These are phyloP conservation scores for Aspergillus unguis DNA, from an alignment of 2,329 filamentous ascomycete genomes.

Conservation along the genomic window DNA sequence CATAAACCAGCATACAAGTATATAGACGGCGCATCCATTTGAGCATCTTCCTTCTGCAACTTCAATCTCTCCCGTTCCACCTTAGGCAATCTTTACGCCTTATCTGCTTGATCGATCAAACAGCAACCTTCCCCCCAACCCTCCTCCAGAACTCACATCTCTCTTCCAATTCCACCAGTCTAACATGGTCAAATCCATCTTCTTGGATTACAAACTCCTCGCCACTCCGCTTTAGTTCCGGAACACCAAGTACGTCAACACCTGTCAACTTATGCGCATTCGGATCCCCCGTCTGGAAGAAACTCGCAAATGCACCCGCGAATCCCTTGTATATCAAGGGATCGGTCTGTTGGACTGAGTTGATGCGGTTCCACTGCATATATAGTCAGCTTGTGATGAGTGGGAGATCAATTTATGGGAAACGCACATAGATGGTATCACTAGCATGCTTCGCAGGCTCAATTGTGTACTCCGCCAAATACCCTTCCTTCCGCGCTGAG, in stretches of 20 bases:
- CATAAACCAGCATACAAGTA: neutral
- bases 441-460: slow-evolving; percentile 57
- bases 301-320: slow-evolving; percentile 58
- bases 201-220: slow-evolving; percentile 52
- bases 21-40: slow-evolving; percentile 3
- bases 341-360: slow-evolving; percentile 51
- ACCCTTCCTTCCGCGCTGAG: slow-evolving; percentile 46
- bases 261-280: slow-evolving; percentile 56
- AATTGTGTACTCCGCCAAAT: slow-evolving; percentile 60
- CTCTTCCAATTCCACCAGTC: slow-evolving; percentile 48
- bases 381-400: too few species aligned
- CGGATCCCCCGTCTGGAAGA: slow-evolving; percentile 58
- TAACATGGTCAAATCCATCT: slow-evolving; percentile 45
- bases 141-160: neutral
- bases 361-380: slow-evolving; percentile 55
- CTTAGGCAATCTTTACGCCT: too few species aligned
- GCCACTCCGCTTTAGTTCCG: slow-evolving; percentile 37
- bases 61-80: too few species aligned
- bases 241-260: slow-evolving; percentile 41
- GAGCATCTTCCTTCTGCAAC: neutral
- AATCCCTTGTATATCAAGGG: slow-evolving; percentile 56
- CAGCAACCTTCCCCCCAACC: neutral
- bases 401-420: neutral
- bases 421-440: slow-evolving; percentile 55
- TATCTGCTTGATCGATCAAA: neutral